Evolutionary conservation across 495 filamentous ascomycete genomes (phyloP), one percentile per base, ranked within the genome.

Genomic region (Cercophora samala): DNA sequence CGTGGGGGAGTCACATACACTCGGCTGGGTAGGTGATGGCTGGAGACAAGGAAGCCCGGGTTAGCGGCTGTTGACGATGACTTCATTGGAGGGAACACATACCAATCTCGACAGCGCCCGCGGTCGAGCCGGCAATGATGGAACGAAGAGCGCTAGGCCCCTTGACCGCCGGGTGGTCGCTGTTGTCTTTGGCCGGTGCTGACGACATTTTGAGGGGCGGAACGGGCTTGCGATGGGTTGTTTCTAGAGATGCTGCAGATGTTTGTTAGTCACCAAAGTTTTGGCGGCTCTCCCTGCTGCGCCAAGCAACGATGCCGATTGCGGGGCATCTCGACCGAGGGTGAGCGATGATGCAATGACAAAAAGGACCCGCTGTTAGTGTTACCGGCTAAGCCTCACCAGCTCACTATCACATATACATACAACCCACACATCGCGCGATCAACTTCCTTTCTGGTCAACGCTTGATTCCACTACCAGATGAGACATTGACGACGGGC

Each of bases 1-100:
- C 1, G 26, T 23, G 24, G 23, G 26, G 53, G 11, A 8, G 22
- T 53, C 56, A 73, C 83, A 71, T 86, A 93, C 91, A 99, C 78
- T 99, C 95, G 71, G 94, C 94, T 59, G 95, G 95, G 80, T 99
- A 99, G 64, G 95, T 97, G 72, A 99, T 97, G 65, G 93, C 89
- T 96, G 70, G n/a, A 21, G 53, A 23, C n/a, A 46, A 60, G 6
- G 42, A 29, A 62, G 19, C 5, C 23, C 3, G 18, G 23, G 70
- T 74, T 68, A 74, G 68, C 69, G 22, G 64, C 11, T 58, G 18
- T 52, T 22, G 64, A 5, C 22, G 52, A 19, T 60, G 52, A 53
- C 32, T 60, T 54, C 37, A 55, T 25, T 13, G 22, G 13, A 17
- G 66, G 37, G 53, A 60, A 42, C 59, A 46, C 74, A 63, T 66